These are phyloP conservation scores for Penicillium samsonianum DNA, from an alignment of 495 filamentous ascomycete genomes.

Conservation along the genomic window DNA sequence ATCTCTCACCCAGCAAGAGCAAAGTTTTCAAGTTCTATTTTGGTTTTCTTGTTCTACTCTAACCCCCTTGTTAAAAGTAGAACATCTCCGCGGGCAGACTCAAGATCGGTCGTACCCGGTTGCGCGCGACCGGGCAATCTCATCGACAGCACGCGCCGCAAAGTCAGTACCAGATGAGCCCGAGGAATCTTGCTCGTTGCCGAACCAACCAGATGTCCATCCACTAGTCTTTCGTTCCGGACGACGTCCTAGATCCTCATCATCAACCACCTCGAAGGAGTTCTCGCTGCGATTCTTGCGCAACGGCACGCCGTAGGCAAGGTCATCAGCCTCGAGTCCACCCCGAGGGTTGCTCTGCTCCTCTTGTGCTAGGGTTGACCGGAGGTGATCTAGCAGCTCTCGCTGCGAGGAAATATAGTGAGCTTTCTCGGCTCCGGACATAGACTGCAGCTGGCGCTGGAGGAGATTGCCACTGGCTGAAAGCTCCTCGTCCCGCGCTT, in stretches of 20 bases:
- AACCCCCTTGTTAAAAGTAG: not conserved
- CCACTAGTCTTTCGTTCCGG: conserved; percentile 27
- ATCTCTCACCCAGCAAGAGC: conserved; percentile 6
- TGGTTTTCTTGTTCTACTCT: conserved; percentile 5
- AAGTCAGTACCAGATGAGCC: conserved; percentile 37
- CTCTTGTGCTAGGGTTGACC: conserved; percentile 74
- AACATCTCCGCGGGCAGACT: not conserved
- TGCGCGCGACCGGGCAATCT: conserved; percentile 18
- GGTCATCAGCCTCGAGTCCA: conserved; percentile 46
- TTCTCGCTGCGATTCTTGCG: conserved; percentile 72
- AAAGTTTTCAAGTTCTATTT: conserved; percentile 13
- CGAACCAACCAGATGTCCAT: conserved; percentile 45
- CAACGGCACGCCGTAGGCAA: conserved; percentile 52
- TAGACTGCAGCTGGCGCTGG: conserved; percentile 61
- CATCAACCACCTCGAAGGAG: conserved; percentile 82
- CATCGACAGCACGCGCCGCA: conserved; percentile 34
- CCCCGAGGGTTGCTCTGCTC: conserved; percentile 51
- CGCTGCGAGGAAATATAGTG: conserved; percentile 71
- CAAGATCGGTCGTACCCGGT: conserved; percentile 31
- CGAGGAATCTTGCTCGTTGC: conserved; percentile 31
- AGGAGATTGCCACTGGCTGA: conserved; percentile 64
- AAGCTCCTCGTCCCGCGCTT: conserved; percentile 53
- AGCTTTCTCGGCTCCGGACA: conserved; percentile 61
- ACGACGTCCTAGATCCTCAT: conserved; percentile 58
- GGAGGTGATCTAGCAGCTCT: conserved; percentile 67